These are phyloP conservation scores for Gleditsia sinensis DNA, from an alignment of 306 rosid species.

Conservation along the genomic window DNA sequence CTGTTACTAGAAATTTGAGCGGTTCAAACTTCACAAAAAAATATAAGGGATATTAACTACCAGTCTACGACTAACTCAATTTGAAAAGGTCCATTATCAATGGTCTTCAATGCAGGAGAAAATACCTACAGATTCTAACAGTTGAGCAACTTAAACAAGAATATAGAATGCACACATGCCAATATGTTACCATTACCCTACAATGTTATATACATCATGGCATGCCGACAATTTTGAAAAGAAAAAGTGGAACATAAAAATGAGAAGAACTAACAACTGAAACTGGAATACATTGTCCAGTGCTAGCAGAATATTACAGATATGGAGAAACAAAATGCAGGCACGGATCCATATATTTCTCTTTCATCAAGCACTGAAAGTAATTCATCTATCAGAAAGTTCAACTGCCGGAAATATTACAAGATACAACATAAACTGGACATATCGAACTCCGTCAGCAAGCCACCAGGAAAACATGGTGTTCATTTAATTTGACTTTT, in stretches of 20 bases:
- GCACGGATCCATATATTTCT: not conserved
- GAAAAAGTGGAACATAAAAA: not conserved
- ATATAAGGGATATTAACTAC: slow-evolving; percentile 29
- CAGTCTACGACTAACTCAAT: slow-evolving; percentile 45
- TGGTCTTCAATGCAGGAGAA: too few relatives aligned
- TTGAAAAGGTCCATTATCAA: slow-evolving; percentile 18
- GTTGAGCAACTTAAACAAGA: not conserved
- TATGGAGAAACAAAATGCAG: not conserved
- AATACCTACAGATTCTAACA: slow-evolving; percentile 2
- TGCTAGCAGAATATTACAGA: not conserved
- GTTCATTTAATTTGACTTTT: not conserved
- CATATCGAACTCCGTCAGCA: too few relatives aligned
- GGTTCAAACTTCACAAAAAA: not conserved
- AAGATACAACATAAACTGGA: too few relatives aligned
- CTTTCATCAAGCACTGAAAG: not conserved
- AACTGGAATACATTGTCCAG: not conserved
- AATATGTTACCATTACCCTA: not conserved
- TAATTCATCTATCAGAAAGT: not conserved
- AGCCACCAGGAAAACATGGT: not conserved
- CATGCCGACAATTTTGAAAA: not conserved
- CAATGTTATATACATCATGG: not conserved
- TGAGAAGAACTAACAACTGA: not conserved
- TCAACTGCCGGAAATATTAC: too few relatives aligned
- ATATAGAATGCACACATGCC: not conserved
- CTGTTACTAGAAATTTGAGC: not conserved